These are phyloP conservation scores for Boletus bicolor DNA, from an alignment of 768 basidiomycete species.

Conservation along the genomic window DNA sequence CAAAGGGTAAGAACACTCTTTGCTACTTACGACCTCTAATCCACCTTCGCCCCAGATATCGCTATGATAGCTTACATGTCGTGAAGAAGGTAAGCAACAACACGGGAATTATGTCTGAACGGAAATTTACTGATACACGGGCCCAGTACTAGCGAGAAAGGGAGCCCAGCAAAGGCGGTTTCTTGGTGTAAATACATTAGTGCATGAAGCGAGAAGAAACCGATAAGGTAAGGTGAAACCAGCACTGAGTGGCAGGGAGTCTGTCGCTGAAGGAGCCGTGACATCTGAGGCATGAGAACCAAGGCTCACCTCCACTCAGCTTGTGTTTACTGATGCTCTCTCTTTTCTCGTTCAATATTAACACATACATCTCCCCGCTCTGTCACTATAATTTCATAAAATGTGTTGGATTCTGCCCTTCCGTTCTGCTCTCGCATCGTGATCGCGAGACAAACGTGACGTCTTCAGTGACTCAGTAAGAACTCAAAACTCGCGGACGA, in stretches of 20 bases:
- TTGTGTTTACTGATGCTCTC: background rate
- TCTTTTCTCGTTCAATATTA: background rate
- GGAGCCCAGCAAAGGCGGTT: constrained; percentile 66
- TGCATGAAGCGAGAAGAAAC: background rate
- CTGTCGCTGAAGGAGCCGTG: background rate
- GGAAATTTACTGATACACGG: background rate
- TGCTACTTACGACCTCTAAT: background rate
- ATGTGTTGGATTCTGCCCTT: background rate
- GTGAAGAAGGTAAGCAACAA: constrained; percentile 56
- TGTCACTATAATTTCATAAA: no score
- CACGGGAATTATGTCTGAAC: background rate
- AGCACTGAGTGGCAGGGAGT: background rate
- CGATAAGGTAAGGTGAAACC: background rate
- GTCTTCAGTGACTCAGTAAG: no score
- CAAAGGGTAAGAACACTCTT: constrained; percentile 53
- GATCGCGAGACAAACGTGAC: no score
- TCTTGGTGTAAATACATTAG: constrained; percentile 68
- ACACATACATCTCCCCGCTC: no score
- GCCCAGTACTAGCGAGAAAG: constrained; percentile 70
- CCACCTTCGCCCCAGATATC: constrained; percentile 49
- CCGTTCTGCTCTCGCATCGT: no score
- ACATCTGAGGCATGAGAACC: background rate
- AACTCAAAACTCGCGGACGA: no score
- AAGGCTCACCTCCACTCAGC: background rate
- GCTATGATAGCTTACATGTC: constrained; percentile 92